phyloP scores from a whole-genome alignment of 2,329 filamentous ascomycete species.

The Xylariaceae sp. region DNA sequence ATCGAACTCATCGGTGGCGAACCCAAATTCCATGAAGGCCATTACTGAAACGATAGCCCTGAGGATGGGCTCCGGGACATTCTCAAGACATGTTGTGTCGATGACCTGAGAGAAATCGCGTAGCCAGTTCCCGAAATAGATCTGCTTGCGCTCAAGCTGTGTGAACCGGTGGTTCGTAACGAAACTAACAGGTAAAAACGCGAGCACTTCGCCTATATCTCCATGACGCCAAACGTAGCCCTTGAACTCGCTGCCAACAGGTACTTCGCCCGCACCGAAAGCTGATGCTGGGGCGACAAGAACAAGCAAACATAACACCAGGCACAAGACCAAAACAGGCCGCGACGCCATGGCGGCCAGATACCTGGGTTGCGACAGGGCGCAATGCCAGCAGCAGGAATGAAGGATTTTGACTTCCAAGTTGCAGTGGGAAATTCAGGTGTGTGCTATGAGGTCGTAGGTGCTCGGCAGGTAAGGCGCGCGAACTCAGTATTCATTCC shows the following conservation, averaged over 20 bases:
- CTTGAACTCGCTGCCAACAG: conserved; percentile 35
- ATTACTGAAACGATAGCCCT: conserved; percentile 52
- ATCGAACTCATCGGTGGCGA: conserved; percentile 54
- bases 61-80: conserved; percentile 50
- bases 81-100: conserved; percentile 50
- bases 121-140: conserved; percentile 43
- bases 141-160: conserved; percentile 34
- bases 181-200: conserved; percentile 35
- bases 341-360: conserved; percentile 7
- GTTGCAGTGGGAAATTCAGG: too few relatives aligned
- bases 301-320: conserved; percentile 33
- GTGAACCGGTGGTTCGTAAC: conserved; percentile 37
- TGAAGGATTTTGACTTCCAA: too few relatives aligned
- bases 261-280: conserved; percentile 38
- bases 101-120: conserved; percentile 53
- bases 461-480: too few relatives aligned
- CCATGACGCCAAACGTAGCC: conserved; percentile 40
- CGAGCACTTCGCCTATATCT: conserved; percentile 36
- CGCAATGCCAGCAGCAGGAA: background rate
- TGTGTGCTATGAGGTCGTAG: too few relatives aligned
- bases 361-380: background rate
- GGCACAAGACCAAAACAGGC: conserved; percentile 11
- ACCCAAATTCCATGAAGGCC: conserved; percentile 53
- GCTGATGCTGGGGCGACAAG: conserved; percentile 30
- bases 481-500: too few relatives aligned